Evolutionary conservation across 768 basidiomycete species (phyloP), one percentile per base, ranked within the genome.

Genomic region (Lanmaoa rubissima): DNA sequence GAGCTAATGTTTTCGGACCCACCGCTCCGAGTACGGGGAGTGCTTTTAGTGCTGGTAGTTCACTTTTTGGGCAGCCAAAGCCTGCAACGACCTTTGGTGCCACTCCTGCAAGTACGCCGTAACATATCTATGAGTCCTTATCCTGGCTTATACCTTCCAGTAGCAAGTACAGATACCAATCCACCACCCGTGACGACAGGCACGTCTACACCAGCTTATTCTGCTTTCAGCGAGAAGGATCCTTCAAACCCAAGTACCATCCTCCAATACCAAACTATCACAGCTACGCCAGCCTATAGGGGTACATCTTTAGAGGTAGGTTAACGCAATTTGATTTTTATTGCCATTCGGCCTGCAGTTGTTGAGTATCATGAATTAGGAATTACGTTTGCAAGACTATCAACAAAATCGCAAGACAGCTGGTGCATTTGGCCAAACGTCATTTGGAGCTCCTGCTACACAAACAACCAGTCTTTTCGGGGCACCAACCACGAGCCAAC

Each of bases 251-350:
- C 75, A 17, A 75, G 50, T 48, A 55, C 73, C 13, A 82, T 76
- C 5, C 76, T 88, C 41, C 87, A 90, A 58, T 96, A 88, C 70
- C 92, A 95, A 71, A 82, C 86, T 38, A 92, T 93, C 52, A 82
- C 86, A 17, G 87, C 86, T 60, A 91, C 88, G 80, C 88, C 88
- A 16, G 79, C 80, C 17, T 96, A 94, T 67, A 73, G 80, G 56
- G 87, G 88, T 41, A 85, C 81, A 58, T 94, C 92, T 21, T 82
- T 90, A 59, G 92, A 87, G 79, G 90, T 85, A 61, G 48, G 76
- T 47, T 52, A 31, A 51, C 3, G 10, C 26, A 49, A 14, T 14
- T 26, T 35, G 4, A 24, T 35, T 71, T 65, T 57, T 36, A 5
- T 24, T 49, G 35, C 39, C 3, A 10, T 43, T 35, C 12, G 35